Percentiles rank a stretch among this genome's conserved stretches.
phyloP scores from a whole-genome alignment of 345 rosid species.

The Salix caprea region DNA sequence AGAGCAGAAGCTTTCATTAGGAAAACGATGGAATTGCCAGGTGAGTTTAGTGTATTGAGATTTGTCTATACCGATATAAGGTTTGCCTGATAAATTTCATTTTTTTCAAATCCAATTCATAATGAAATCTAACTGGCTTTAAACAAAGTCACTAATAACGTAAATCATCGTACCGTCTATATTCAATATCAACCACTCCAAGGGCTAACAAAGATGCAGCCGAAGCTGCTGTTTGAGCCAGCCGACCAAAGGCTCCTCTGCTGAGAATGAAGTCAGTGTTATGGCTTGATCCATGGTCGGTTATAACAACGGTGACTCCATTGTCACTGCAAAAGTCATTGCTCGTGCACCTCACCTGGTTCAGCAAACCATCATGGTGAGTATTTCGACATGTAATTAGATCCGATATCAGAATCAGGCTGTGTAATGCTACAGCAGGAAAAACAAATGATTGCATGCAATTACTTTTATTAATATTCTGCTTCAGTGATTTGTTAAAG shows the following conservation, averaged over 20 bases:
- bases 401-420: not conserved
- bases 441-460: not conserved
- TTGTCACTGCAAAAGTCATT: slow-evolving; percentile 47
- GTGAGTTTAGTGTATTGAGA: too few relatives aligned
- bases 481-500: not conserved
- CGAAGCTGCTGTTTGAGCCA: slow-evolving; percentile 56
- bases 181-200: slow-evolving; percentile 57
- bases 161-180: slow-evolving; percentile 44
- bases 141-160: too few relatives aligned
- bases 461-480: not conserved
- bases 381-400: not conserved
- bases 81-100: too few relatives aligned
- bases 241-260: slow-evolving; percentile 42
- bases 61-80: too few relatives aligned
- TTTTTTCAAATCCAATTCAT: too few relatives aligned
- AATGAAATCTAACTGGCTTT: too few relatives aligned
- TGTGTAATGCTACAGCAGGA: too few relatives aligned
- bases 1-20: not conserved
- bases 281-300: slow-evolving; percentile 52
- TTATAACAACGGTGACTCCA: slow-evolving; percentile 52
- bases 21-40: not conserved
- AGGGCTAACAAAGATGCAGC: slow-evolving; percentile 40
- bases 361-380: not conserved
- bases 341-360: slow-evolving; percentile 60
- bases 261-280: slow-evolving; percentile 58